Percentiles rank a stretch among this genome's conserved stretches.
Evolutionary conservation across 2,329 filamentous ascomycete species (phyloP).

Genomic region (Paecilomyces niveus): DNA sequence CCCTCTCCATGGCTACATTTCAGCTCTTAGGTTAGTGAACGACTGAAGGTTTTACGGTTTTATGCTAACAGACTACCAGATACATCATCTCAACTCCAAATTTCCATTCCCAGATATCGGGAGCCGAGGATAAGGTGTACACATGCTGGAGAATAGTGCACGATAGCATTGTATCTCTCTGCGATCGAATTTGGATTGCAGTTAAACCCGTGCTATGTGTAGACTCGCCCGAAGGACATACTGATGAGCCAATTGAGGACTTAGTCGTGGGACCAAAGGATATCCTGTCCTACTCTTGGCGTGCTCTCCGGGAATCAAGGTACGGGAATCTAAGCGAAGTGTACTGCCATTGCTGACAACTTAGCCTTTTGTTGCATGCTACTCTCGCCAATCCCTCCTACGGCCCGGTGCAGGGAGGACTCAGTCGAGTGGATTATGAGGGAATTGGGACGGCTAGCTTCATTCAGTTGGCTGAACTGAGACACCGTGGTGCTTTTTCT

Average conservation of each 20-base stretch:
- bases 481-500: conserved; percentile 88
- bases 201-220: conserved; percentile 78
- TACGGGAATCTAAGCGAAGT: conserved; percentile 29
- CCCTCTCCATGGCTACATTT: conserved; percentile 64
- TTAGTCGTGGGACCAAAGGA: conserved; percentile 75
- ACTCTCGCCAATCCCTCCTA: conserved; percentile 51
- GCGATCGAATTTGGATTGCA: conserved; percentile 65
- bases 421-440: conserved; percentile 53
- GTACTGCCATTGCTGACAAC: conserved; percentile 12
- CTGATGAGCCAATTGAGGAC: conserved; percentile 54
- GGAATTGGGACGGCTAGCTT: conserved; percentile 69
- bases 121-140: conserved; percentile 4
- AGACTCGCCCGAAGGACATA: conserved; percentile 86
- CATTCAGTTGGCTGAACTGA: conserved; percentile 69
- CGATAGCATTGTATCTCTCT: conserved; percentile 51
- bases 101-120: conserved; percentile 29
- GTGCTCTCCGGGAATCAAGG: conserved; percentile 91
- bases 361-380: conserved; percentile 63
- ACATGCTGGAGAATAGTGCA: conserved; percentile 26
- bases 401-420: conserved; percentile 38
- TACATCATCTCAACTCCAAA: conserved; percentile 43
- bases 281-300: conserved; percentile 88
- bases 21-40: conserved; percentile 51
- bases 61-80: conserved; percentile 22
- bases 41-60: background rate